Percentiles rank a stretch among this genome's conserved stretches.
phyloP scores from a whole-genome alignment of 139 green algal genomes.

The Micractinium conductrix region DNA sequence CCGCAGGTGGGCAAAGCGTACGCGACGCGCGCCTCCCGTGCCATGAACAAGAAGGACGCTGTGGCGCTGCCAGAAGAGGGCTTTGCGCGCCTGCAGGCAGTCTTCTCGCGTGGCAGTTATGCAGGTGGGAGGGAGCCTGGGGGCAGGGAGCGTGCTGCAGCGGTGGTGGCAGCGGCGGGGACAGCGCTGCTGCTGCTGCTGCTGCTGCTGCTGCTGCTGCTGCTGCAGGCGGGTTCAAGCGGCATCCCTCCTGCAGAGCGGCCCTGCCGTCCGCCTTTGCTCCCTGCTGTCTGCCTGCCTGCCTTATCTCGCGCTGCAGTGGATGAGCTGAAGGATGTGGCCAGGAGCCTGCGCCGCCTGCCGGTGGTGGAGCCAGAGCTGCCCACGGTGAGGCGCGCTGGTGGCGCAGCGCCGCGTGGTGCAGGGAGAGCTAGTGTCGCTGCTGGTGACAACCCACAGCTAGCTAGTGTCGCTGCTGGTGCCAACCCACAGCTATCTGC shows the following conservation, averaged over 20 bases:
- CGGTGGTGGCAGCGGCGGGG: too few relatives aligned
- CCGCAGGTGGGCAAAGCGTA: conserved; percentile 78
- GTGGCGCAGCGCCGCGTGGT: too few relatives aligned
- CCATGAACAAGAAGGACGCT: conserved; percentile 75
- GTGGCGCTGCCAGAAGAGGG: conserved; percentile 70
- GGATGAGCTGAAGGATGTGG: conserved; percentile 79
- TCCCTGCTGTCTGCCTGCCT: background rate
- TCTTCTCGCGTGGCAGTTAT: conserved; percentile 43
- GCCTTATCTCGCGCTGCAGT: conserved; percentile 35
- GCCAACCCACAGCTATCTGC: too few relatives aligned
- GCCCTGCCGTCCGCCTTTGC: too few relatives aligned
- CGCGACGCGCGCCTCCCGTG: conserved; percentile 62
- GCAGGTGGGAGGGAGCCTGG: background rate
- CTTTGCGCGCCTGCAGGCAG: conserved; percentile 57
- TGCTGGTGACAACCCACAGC: too few relatives aligned
- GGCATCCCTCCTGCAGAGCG: too few relatives aligned
- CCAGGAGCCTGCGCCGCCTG: conserved; percentile 77
- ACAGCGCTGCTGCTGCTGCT: background rate
- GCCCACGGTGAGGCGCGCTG: conserved; percentile 80
- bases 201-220: background rate
- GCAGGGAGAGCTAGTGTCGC: too few relatives aligned
- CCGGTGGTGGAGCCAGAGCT: conserved; percentile 85
- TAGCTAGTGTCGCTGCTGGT: too few relatives aligned
- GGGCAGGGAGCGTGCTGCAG: background rate
- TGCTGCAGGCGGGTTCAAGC: background rate